phyloP scores from a whole-genome alignment of 768 basidiomycete species.

The Hydnomerulius pinastri region DNA sequence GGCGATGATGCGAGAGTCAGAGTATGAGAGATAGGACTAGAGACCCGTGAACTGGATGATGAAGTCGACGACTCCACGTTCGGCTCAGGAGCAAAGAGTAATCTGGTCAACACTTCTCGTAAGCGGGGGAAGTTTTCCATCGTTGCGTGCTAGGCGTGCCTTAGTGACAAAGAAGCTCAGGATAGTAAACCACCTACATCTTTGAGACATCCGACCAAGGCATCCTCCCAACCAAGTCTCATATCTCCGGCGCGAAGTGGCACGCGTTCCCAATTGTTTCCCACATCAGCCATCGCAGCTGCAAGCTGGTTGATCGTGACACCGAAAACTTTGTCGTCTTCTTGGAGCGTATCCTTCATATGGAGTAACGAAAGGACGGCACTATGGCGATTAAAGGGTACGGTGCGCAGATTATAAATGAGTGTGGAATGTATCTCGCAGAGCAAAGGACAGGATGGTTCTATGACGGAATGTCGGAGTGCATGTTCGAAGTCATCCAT shows the following conservation, averaged over 20 bases:
- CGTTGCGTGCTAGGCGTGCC: conserved; percentile 64
- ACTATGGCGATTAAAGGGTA: conserved; percentile 73
- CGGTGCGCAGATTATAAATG: conserved; percentile 87
- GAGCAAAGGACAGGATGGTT: conserved; percentile 75
- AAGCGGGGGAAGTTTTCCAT: conserved; percentile 70
- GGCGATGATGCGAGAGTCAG: conserved; percentile 52
- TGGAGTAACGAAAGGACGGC: conserved; percentile 67
- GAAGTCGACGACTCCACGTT: conserved; percentile 42
- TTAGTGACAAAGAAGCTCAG: conserved; percentile 1
- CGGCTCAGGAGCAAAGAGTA: conserved; percentile 69
- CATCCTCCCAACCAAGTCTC: conserved; percentile 90
- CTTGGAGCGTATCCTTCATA: conserved; percentile 39
- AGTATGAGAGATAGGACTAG: conserved; percentile 46
- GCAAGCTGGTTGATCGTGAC: conserved; percentile 64
- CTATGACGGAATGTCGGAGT: conserved; percentile 69
- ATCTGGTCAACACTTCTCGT: conserved; percentile 66
- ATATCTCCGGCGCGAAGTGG: conserved; percentile 72
- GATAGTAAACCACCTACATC: conserved; percentile 61
- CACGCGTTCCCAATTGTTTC: conserved; percentile 86
- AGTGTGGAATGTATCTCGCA: conserved; percentile 88
- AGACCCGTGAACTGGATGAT: conserved; percentile 48
- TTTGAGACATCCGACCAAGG: conserved; percentile 84
- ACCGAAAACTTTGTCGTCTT: conserved; percentile 50
- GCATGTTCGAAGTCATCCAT: conserved; percentile 93
- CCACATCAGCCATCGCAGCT: conserved; percentile 72